Percentiles rank a stretch among this genome's conserved stretches.
phyloP scores from a whole-genome alignment of 2,329 filamentous ascomycete species.

The Colletotrichum sp. region DNA sequence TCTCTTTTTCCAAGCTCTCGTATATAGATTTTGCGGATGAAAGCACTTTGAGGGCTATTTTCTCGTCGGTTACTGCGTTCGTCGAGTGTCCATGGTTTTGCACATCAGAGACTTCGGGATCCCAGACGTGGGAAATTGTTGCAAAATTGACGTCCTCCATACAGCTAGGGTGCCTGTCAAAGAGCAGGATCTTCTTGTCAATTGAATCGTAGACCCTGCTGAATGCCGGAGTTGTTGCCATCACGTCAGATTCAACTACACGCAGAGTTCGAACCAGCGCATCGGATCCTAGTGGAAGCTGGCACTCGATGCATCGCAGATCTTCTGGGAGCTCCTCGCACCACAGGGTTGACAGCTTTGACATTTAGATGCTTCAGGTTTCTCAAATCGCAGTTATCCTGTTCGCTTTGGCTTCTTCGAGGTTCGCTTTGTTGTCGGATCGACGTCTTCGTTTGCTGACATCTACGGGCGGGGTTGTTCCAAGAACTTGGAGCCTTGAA shows the following conservation, averaged over 20 bases:
- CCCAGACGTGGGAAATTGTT: not conserved
- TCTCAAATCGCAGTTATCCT: no score
- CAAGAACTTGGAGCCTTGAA: not conserved
- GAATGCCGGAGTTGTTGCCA: accelerated
- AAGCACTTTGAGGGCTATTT: not conserved
- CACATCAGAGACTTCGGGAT: not conserved
- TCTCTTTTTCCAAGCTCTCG: not conserved
- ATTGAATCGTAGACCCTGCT: not conserved
- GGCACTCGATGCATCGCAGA: not conserved
- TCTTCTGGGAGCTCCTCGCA: not conserved
- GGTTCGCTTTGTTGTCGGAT: not conserved
- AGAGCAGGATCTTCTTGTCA: not conserved
- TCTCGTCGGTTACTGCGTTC: not conserved
- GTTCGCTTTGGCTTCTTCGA: no score
- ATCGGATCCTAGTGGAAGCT: not conserved
- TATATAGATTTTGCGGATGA: not conserved
- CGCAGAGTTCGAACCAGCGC: not conserved
- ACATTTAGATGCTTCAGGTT: not conserved
- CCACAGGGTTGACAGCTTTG: not conserved
- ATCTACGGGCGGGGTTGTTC: not conserved
- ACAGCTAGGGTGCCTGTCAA: not conserved
- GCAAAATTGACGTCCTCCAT: not conserved
- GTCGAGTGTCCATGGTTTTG: not conserved
- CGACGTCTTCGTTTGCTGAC: not conserved
- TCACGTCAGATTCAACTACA: accelerated